A percentile compares a stretch with the other conserved stretches of the same genome.
Conservation (phyloP, 192 early-diverging fungal species). For the Phlyctochytrium bullatum region DNA sequence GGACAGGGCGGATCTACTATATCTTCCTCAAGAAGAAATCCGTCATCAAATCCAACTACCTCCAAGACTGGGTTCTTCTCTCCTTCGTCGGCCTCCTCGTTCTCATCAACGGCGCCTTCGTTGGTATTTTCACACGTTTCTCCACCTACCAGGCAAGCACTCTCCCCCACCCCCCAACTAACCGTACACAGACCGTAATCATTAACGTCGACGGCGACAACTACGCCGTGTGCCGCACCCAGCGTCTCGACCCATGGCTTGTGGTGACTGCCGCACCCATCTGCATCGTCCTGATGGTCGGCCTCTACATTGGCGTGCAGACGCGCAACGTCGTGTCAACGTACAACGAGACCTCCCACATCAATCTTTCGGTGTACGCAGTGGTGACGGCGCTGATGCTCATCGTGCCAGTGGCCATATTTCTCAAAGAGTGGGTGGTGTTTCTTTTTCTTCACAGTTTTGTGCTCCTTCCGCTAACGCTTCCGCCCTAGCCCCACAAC, state of each 20-base stretch:
- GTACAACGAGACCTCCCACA: constrained; percentile 17
- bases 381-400: constrained; percentile 4
- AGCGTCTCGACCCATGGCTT: constrained; percentile 1
- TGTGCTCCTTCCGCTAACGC: background rate
- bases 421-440: constrained; percentile 9
- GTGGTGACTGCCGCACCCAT: constrained; percentile 8
- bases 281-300: background rate
- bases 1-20: background rate
- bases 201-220: background rate
- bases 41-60: background rate
- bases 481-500: constrained; percentile 5
- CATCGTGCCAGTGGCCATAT: constrained; percentile 13
- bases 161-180: background rate
- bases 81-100: background rate
- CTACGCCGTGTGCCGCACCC: constrained; percentile 10
- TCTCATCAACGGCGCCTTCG: constrained; percentile 6
- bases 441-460: background rate
- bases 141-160: constrained; percentile 3
- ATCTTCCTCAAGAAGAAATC: background rate
- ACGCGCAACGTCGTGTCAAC: constrained; percentile 16
- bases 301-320: constrained; percentile 15
- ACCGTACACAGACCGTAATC: background rate
- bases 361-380: constrained; percentile 14
- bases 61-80: background rate
- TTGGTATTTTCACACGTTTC: constrained; percentile 2